A percentile compares a stretch with the other conserved stretches of the same genome.
These are phyloP conservation scores for Dalbergia cochinchinensis DNA, from an alignment of 306 rosid species.

Conservation along the genomic window DNA sequence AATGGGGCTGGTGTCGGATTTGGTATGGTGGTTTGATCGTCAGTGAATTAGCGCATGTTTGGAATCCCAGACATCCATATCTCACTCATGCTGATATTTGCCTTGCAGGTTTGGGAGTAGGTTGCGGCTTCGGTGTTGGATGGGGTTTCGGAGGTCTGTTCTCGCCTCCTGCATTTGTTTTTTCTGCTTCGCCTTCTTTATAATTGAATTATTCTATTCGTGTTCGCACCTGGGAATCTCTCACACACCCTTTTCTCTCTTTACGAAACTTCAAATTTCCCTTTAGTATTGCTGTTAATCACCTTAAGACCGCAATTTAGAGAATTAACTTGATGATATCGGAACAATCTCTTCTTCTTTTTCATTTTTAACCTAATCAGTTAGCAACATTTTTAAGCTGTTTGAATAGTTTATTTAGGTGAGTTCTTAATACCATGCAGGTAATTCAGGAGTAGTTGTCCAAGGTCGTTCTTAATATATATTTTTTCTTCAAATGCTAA, in stretches of 20 bases:
- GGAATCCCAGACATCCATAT: not conserved
- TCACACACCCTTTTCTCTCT: not conserved
- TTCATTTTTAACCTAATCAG: not conserved
- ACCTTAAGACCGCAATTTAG: not conserved
- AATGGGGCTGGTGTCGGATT: slow-evolving; percentile 88
- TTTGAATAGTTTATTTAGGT: not conserved
- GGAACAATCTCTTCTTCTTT: not conserved
- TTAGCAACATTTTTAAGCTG: not conserved
- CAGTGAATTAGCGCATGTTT: not conserved
- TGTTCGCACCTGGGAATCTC: not conserved
- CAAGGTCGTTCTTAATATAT: not conserved
- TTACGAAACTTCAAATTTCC: not conserved
- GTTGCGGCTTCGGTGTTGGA: slow-evolving; percentile 96
- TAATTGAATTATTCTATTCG: not conserved
- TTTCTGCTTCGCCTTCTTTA: slow-evolving; percentile 32
- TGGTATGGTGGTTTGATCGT: slow-evolving; percentile 56
- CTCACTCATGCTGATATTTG: slow-evolving; percentile 3
- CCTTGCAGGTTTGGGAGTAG: slow-evolving; percentile 83
- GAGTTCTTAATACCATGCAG: not conserved
- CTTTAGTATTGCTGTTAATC: not conserved
- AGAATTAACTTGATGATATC: slow-evolving; percentile 1
- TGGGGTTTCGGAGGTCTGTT: slow-evolving; percentile 98
- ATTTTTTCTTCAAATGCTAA: slow-evolving; percentile 1
- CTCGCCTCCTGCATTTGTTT: not conserved
- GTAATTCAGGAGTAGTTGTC: slow-evolving; percentile 1